phyloP scores from a whole-genome alignment of 129 eudicot genomes.

The Flaveria robusta region DNA sequence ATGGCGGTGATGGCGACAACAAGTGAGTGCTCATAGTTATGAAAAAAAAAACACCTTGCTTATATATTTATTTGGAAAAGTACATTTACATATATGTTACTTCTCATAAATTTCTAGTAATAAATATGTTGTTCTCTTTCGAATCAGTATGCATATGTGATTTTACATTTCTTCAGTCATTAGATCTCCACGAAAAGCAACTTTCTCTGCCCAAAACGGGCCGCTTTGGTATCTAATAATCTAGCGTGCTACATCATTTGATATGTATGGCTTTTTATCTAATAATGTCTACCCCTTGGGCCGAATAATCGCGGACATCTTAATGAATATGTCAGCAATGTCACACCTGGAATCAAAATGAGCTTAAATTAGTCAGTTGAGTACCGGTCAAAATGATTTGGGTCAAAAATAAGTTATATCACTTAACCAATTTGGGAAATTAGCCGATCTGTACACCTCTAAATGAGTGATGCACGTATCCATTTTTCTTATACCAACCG shows the following conservation, averaged over 20 bases:
- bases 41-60: background rate
- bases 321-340: constrained; percentile 35
- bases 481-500: no score
- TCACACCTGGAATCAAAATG: constrained; percentile 26
- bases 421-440: no score
- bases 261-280: constrained; percentile 35
- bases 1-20: constrained; percentile 58
- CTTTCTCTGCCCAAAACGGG: constrained; percentile 40
- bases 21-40: constrained; percentile 21
- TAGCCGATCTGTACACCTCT: no score
- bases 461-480: no score
- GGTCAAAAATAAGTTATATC: no score
- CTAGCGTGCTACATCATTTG: constrained; percentile 31
- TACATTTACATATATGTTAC: constrained; percentile 13
- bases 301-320: constrained; percentile 44
- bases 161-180: constrained; percentile 10
- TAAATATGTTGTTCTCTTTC: constrained; percentile 22
- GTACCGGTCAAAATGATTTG: background rate
- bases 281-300: constrained; percentile 41
- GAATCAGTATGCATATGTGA: background rate
- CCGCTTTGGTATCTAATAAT: constrained; percentile 32
- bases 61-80: constrained; percentile 25
- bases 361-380: constrained; percentile 4
- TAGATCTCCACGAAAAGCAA: constrained; percentile 37
- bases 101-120: constrained; percentile 25